phyloP scores from a whole-genome alignment of 169 alveolate species.

The Plasmodium cynomolgi region DNA sequence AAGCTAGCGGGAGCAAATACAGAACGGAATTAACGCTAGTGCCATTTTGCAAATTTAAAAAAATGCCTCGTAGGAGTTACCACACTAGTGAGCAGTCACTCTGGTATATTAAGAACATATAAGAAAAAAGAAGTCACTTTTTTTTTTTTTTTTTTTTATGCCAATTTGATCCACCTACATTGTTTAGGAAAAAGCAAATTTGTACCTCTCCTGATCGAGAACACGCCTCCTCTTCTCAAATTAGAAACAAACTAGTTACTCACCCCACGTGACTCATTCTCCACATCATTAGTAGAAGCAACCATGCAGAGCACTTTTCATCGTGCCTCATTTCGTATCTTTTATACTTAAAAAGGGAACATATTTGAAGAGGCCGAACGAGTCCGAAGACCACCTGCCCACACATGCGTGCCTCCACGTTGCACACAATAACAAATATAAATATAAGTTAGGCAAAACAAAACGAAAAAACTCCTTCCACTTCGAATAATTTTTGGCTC shows the following conservation, averaged over 20 bases:
- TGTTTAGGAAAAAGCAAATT: not conserved
- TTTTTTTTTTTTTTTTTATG: not conserved
- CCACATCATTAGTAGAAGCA: not conserved
- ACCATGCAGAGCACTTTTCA: not conserved
- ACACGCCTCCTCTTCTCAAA: not conserved
- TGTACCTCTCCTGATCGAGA: not conserved
- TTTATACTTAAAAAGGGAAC: not conserved
- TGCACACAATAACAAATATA: not conserved
- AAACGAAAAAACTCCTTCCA: not conserved
- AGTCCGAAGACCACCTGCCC: not conserved
- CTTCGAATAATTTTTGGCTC: not conserved
- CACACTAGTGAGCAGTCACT: not conserved
- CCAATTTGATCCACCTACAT: not conserved
- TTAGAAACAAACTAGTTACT: not conserved
- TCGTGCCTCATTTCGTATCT: not conserved
- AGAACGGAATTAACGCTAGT: not conserved
- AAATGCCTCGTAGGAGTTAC: not conserved
- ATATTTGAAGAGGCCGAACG: not conserved
- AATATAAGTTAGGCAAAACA: not conserved
- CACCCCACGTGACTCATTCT: not conserved
- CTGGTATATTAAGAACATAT: not conserved
- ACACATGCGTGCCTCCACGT: not conserved
- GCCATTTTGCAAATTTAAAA: not conserved
- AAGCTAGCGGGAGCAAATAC: not conserved
- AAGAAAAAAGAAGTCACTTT: not conserved